A percentile compares a stretch with the other conserved stretches of the same genome.
phyloP scores from a whole-genome alignment of 495 filamentous ascomycete species.

The Glonium stellatum region DNA sequence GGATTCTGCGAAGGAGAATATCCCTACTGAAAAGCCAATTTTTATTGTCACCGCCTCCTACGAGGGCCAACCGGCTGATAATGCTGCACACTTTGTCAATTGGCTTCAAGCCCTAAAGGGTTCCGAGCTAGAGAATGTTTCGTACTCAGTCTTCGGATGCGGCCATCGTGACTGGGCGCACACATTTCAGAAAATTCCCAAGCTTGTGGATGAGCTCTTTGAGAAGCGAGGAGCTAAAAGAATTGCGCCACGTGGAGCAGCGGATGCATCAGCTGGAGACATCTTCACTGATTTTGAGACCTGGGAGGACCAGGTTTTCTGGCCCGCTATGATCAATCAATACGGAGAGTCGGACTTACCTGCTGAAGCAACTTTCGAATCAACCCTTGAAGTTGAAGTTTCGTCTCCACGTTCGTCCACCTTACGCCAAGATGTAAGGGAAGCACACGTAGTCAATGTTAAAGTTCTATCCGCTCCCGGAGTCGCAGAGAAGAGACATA shows the following conservation, averaged over 20 bases:
- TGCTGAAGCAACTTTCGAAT: constrained; percentile 33
- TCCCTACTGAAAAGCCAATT: constrained; percentile 57
- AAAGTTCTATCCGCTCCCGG: constrained; percentile 45
- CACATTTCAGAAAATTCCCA: constrained; percentile 70
- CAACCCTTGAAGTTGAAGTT: constrained; percentile 48
- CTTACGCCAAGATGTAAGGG: constrained; percentile 58
- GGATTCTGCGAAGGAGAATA: constrained; percentile 54
- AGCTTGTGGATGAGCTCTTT: constrained; percentile 49
- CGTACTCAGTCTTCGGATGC: constrained; percentile 61
- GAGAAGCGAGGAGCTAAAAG: constrained; percentile 25
- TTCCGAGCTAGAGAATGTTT: constrained; percentile 20
- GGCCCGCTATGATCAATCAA: constrained; percentile 52
- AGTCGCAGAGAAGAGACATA: constrained; percentile 54
- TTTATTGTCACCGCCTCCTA: constrained; percentile 65
- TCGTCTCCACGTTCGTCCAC: constrained; percentile 52
- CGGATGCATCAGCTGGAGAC: constrained; percentile 54
- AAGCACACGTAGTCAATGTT: constrained; percentile 42
- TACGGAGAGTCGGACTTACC: constrained; percentile 30
- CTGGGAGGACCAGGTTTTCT: constrained; percentile 49
- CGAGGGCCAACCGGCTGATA: constrained; percentile 69
- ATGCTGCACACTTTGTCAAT: constrained; percentile 60
- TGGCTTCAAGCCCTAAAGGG: constrained; percentile 55
- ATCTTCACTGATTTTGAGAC: constrained; percentile 65
- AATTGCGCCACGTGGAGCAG: constrained; percentile 52
- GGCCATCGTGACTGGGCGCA: constrained; percentile 59